Percentiles rank a stretch among this genome's conserved stretches.
These are phyloP conservation scores for Thymus mandschuricus DNA, from an alignment of 257 asterid species.

Conservation along the genomic window DNA sequence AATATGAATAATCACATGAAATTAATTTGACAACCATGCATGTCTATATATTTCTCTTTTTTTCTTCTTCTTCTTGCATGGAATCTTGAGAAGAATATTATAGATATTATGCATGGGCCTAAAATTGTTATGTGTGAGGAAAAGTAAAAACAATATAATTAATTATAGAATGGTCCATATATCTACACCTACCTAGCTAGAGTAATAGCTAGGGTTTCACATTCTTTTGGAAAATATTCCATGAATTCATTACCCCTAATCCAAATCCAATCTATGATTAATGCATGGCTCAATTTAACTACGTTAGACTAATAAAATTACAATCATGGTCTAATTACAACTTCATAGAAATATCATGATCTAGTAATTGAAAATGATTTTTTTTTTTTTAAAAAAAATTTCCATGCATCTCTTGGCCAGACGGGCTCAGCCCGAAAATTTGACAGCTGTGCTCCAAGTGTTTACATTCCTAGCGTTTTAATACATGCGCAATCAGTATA, in stretches of 20 bases:
- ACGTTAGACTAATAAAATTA: not conserved
- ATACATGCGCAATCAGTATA: not conserved
- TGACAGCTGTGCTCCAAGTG: too few species aligned
- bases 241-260: not conserved
- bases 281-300: not conserved
- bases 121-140: constrained; percentile 1
- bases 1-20: not conserved
- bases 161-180: constrained; percentile 39
- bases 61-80: too few species aligned
- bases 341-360: not conserved
- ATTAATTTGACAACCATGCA: not conserved
- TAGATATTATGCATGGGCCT: constrained; percentile 33
- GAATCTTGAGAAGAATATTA: not conserved
- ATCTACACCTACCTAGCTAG: constrained; percentile 17
- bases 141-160: not conserved
- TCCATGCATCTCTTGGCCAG: too few species aligned
- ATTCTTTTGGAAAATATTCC: not conserved
- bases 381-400: too few species aligned
- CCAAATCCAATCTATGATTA: not conserved
- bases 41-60: not conserved
- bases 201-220: constrained; percentile 23
- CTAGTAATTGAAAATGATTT: not conserved
- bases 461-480: too few species aligned
- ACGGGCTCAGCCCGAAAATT: too few species aligned
- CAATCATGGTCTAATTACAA: not conserved